A percentile compares a stretch with the other conserved stretches of the same genome.
These are phyloP conservation scores for Macrotyloma uniflorum DNA, from an alignment of 306 rosid genomes.

Conservation along the genomic window DNA sequence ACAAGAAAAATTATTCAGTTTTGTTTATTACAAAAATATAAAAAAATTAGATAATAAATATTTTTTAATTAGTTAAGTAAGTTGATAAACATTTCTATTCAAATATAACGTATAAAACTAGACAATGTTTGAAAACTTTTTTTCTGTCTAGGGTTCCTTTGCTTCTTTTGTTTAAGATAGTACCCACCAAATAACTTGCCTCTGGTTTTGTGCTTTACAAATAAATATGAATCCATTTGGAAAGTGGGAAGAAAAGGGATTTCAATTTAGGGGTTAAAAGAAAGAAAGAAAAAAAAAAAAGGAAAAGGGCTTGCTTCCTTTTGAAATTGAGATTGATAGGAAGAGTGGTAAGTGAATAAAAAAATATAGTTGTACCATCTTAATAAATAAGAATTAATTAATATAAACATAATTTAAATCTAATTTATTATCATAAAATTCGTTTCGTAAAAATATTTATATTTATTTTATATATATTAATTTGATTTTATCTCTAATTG, in stretches of 20 bases:
- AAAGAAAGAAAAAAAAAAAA: not conserved
- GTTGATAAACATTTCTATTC: not conserved
- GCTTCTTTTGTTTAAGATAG: constrained; percentile 7
- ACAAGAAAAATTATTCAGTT: no score
- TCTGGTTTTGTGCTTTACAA: not conserved
- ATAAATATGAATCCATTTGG: not conserved
- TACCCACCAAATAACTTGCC: constrained; percentile 6
- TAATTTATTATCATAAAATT: no score
- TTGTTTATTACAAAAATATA: no score
- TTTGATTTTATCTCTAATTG: no score
- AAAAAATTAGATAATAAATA: not conserved
- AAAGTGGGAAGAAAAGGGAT: constrained; percentile 8
- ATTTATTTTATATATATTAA: no score
- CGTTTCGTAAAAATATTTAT: no score
- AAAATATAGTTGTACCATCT: no score
- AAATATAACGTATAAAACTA: not conserved
- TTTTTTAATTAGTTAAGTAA: no score
- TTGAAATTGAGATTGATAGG: constrained; percentile 36
- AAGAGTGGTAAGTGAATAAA: constrained; percentile 45
- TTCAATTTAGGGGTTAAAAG: constrained; percentile 1
- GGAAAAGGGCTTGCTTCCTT: constrained; percentile 21
- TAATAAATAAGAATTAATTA: no score
- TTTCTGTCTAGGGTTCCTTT: not conserved
- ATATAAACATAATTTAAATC: no score
- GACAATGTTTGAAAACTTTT: not conserved